Percentiles rank a stretch among this genome's conserved stretches.
Evolutionary conservation across 306 rosid genomes (phyloP).

Genomic region (Echinosophora koreensis): DNA sequence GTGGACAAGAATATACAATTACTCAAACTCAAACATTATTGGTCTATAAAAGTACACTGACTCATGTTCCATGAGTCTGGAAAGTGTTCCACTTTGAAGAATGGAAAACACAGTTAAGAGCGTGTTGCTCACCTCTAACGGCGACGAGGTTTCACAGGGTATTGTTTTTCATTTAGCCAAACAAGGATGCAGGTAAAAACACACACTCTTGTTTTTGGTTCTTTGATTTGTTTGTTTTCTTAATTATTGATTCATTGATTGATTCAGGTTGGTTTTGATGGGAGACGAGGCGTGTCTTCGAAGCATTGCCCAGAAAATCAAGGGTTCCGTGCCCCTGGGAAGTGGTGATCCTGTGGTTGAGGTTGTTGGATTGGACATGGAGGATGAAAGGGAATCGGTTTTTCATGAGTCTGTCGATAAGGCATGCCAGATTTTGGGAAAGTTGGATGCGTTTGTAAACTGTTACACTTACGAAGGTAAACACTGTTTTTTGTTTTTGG

Average conservation of each 20-base stretch:
- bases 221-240: background rate
- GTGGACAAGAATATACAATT: too few species aligned
- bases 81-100: background rate
- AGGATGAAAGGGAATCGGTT: slow-evolving; percentile 56
- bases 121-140: slow-evolving; percentile 75
- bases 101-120: slow-evolving; percentile 56
- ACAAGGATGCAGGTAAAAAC: slow-evolving; percentile 82
- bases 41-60: background rate
- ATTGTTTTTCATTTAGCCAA: slow-evolving; percentile 77
- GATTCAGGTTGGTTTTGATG: slow-evolving; percentile 75
- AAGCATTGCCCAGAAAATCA: slow-evolving; percentile 48
- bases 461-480: slow-evolving; percentile 82
- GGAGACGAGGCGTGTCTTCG: slow-evolving; percentile 63
- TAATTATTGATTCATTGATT: background rate
- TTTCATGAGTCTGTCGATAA: slow-evolving; percentile 67
- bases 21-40: background rate
- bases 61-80: background rate
- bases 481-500: too few species aligned
- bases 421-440: slow-evolving; percentile 70
- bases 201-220: background rate
- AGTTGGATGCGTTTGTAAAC: slow-evolving; percentile 79
- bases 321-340: slow-evolving; percentile 49
- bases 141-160: slow-evolving; percentile 69
- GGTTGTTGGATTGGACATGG: slow-evolving; percentile 73
- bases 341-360: slow-evolving; percentile 51